Evolutionary conservation across 306 rosid genomes (phyloP).

Genomic region (Phaseolus lunatus): DNA sequence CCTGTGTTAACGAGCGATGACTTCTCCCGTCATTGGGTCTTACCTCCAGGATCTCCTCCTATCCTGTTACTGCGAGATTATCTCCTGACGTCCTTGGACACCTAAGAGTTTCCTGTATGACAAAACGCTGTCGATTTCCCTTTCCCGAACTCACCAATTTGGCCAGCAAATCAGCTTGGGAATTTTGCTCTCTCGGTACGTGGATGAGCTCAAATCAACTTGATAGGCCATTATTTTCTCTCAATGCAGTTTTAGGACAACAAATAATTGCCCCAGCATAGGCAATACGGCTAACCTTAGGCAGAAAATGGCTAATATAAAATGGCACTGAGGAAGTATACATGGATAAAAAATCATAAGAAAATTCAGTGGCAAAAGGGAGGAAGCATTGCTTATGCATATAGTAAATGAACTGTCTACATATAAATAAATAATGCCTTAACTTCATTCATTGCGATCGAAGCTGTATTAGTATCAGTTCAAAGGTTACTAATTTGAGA

Average conservation of each 20-base stretch:
- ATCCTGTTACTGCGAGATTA: too few species aligned
- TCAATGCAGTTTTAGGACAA: neutral
- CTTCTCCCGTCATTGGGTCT: too few species aligned
- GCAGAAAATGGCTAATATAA: conserved; percentile 1
- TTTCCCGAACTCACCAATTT: too few species aligned
- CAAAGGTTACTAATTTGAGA: conserved; percentile 32
- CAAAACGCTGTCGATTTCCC: too few species aligned
- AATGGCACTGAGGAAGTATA: neutral
- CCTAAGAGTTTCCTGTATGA: too few species aligned
- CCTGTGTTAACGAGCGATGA: too few species aligned
- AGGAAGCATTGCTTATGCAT: conserved; percentile 2
- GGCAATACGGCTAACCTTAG: neutral
- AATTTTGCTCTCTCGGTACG: too few species aligned
- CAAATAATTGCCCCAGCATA: neutral
- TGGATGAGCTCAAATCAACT: neutral
- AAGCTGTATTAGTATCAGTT: conserved; percentile 7
- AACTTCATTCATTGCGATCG: conserved; percentile 1
- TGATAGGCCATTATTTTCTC: neutral
- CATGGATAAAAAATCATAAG: neutral
- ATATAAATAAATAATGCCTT: neutral
- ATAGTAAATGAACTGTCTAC: conserved; percentile 11
- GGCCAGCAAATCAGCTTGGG: too few species aligned
- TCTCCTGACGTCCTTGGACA: too few species aligned
- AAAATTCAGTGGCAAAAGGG: neutral
- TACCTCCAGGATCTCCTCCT: too few species aligned